These are phyloP conservation scores for Aspergillus uvarum DNA, from an alignment of 2,329 filamentous ascomycete genomes.

Conservation along the genomic window DNA sequence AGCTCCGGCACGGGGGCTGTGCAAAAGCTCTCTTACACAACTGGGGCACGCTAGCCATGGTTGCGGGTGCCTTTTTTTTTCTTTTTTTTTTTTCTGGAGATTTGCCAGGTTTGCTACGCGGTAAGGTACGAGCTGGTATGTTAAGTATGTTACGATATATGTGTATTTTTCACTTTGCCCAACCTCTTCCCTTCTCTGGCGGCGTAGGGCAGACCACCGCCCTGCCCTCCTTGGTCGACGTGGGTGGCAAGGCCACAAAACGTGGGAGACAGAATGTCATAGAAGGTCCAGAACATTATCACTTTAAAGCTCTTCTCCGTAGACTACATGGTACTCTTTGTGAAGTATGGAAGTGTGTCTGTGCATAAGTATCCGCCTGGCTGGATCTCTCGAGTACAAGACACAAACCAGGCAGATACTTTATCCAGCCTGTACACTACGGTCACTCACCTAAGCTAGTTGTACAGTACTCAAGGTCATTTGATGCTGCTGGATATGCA, in stretches of 20 bases:
- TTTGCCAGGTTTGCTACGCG: neutral
- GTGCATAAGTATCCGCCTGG: no score
- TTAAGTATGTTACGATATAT: neutral
- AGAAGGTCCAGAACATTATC: neutral
- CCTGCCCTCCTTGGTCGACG: neutral
- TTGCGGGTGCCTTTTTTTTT: neutral
- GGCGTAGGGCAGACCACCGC: neutral
- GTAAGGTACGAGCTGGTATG: neutral
- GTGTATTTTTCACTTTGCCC: neutral
- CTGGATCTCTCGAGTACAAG: no score
- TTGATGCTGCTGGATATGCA: no score
- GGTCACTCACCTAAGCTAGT: no score
- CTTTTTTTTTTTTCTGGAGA: no score
- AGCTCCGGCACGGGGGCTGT: constrained; percentile 29
- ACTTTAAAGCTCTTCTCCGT: no score
- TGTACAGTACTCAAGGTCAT: no score
- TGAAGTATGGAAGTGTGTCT: no score
- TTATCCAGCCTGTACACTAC: no score
- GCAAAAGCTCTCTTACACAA: constrained; percentile 29
- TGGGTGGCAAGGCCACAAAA: neutral
- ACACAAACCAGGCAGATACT: no score
- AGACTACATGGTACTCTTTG: no score
- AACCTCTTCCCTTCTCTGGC: neutral
- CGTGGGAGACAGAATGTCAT: neutral
- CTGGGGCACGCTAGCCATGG: constrained; percentile 16